These are phyloP conservation scores for Globisporangium polare DNA, from an alignment of 352 stramenopile species.

Conservation along the genomic window DNA sequence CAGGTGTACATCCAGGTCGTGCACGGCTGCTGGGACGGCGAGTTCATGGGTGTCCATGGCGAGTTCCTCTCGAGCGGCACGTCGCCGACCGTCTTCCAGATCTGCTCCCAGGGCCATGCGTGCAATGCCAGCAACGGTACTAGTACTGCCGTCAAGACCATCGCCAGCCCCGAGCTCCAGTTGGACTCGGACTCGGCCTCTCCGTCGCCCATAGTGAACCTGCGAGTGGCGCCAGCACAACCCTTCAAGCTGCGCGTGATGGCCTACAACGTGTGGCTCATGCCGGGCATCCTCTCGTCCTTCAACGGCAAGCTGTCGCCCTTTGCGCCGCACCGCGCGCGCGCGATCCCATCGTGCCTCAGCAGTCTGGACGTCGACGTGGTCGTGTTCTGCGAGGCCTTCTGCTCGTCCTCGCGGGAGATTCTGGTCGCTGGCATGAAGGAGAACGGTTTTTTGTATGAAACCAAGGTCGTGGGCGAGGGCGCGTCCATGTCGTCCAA, in stretches of 20 bases:
- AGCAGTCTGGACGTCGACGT: slow-evolving; percentile 40
- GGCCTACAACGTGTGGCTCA: slow-evolving; percentile 74
- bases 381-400: slow-evolving; percentile 73
- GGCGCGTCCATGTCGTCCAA: slow-evolving; percentile 47
- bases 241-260: slow-evolving; percentile 51
- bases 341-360: slow-evolving; percentile 52
- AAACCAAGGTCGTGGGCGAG: slow-evolving; percentile 57
- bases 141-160: not conserved
- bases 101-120: slow-evolving; percentile 22
- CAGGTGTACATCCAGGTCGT: slow-evolving; percentile 54
- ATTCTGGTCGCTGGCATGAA: slow-evolving; percentile 64
- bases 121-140: slow-evolving; percentile 2
- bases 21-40: slow-evolving; percentile 39
- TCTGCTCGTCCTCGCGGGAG: slow-evolving; percentile 39
- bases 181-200: slow-evolving; percentile 1
- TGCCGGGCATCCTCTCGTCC: slow-evolving; percentile 52
- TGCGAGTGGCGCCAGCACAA: not conserved
- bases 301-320: slow-evolving; percentile 67
- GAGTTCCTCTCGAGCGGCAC: slow-evolving; percentile 48
- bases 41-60: slow-evolving; percentile 45
- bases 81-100: slow-evolving; percentile 43
- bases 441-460: slow-evolving; percentile 54
- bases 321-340: slow-evolving; percentile 34
- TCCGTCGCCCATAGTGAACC: not conserved
- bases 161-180: not conserved